Percentiles rank a stretch among this genome's conserved stretches.
Conservation (phyloP, 371 early-diverging fungal species). For the Mucor racemosus region DNA sequence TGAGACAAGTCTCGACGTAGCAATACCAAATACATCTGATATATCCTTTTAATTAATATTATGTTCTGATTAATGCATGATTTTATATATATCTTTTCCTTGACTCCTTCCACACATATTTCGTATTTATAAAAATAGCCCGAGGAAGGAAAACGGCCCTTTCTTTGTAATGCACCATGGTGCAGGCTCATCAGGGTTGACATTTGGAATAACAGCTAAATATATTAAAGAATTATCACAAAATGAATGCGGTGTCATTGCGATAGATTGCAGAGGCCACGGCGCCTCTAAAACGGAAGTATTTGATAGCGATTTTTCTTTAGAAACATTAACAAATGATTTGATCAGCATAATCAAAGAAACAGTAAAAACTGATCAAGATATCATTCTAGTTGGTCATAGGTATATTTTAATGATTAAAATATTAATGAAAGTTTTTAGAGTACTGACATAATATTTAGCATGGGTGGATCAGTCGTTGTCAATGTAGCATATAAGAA, state of each 20-base stretch:
- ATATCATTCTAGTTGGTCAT: slow-evolving; percentile 80
- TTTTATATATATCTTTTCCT: slow-evolving; percentile 3
- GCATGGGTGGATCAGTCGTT: slow-evolving; percentile 92
- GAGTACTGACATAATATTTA: slow-evolving; percentile 23
- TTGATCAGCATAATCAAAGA: slow-evolving; percentile 53
- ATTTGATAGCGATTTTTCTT: slow-evolving; percentile 63
- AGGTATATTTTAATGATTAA: slow-evolving; percentile 50
- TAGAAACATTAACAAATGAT: slow-evolving; percentile 63
- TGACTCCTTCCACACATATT: slow-evolving; percentile 29
- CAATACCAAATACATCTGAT: slow-evolving; percentile 31
- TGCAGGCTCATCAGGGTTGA: slow-evolving; percentile 81
- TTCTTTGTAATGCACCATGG: slow-evolving; percentile 91
- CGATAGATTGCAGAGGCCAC: slow-evolving; percentile 84
- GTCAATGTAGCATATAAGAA: slow-evolving; percentile 69
- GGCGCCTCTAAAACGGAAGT: slow-evolving; percentile 63
- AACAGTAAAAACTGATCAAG: slow-evolving; percentile 42
- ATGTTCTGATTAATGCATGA: background rate
- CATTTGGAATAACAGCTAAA: slow-evolving; percentile 75
- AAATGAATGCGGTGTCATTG: slow-evolving; percentile 58
- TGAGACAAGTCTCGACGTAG: slow-evolving; percentile 34
- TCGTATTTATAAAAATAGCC: slow-evolving; percentile 38
- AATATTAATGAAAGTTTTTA: background rate
- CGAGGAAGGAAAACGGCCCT: slow-evolving; percentile 48
- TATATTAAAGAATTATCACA: slow-evolving; percentile 49
- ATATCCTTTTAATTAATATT: slow-evolving; percentile 39